Evolutionary conservation across 495 filamentous ascomycete species (phyloP).

Genomic region (Daldinia vernicosa): DNA sequence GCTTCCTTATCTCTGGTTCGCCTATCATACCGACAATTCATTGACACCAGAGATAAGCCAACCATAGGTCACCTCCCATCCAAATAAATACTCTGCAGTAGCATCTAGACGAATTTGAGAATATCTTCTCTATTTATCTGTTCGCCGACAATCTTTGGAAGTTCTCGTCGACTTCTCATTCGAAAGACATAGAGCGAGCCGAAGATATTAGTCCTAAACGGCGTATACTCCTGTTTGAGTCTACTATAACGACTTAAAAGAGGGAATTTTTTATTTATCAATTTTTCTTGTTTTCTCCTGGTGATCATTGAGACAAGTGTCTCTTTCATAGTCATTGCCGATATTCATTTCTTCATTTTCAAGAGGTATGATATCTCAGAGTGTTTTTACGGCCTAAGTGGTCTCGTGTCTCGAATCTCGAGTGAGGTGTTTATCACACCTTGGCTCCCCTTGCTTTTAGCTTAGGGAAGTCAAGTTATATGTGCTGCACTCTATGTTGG

Average conservation of each 20-base stretch:
- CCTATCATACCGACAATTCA: slow-evolving; percentile 41
- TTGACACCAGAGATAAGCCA: slow-evolving; percentile 42
- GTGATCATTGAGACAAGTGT: slow-evolving; percentile 31
- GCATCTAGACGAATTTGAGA: slow-evolving; percentile 15
- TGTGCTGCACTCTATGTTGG: slow-evolving; percentile 7
- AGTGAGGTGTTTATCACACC: slow-evolving; percentile 29
- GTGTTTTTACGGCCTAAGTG: slow-evolving; percentile 4
- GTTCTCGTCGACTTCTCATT: slow-evolving; percentile 1
- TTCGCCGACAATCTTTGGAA: slow-evolving; percentile 11
- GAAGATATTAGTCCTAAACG: not conserved
- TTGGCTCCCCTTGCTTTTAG: not conserved
- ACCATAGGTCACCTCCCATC: slow-evolving; percentile 34
- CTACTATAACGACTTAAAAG: slow-evolving; percentile 6
- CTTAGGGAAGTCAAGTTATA: slow-evolving; percentile 1
- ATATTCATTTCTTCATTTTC: slow-evolving; percentile 8
- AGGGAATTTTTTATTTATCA: slow-evolving; percentile 1
- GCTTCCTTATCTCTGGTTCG: slow-evolving; percentile 43
- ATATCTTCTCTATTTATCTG: slow-evolving; percentile 23
- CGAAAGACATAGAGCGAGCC: slow-evolving; percentile 1
- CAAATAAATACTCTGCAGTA: slow-evolving; percentile 38
- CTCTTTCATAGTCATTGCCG: slow-evolving; percentile 8
- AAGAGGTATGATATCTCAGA: slow-evolving; percentile 5
- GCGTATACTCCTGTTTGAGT: slow-evolving; percentile 3
- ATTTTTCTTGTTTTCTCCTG: not conserved
- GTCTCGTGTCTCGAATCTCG: slow-evolving; percentile 22